Conservation (phyloP, 2,329 filamentous ascomycete genomes). For the Phyllosticta citriasiana region DNA sequence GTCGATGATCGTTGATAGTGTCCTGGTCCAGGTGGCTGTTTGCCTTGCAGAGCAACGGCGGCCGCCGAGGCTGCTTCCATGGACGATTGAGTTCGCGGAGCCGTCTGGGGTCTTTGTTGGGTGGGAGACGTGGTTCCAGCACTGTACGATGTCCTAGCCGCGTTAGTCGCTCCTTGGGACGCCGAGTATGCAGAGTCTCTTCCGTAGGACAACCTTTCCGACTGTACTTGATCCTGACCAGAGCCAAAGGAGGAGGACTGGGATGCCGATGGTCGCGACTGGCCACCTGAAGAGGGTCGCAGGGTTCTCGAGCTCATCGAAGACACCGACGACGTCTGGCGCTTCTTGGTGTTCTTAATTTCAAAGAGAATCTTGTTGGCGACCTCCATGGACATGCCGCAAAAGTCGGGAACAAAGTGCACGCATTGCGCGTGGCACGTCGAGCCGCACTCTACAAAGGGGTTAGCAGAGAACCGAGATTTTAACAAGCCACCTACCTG, state of each 20-base stretch:
- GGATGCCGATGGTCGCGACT: conserved; percentile 26
- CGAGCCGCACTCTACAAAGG: conserved; percentile 66
- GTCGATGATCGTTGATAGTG: conserved; percentile 35
- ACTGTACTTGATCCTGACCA: conserved; percentile 30
- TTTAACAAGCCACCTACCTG: conserved; percentile 45
- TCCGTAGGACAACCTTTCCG: conserved; percentile 38
- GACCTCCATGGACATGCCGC: conserved; percentile 96
- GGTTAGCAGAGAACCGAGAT: conserved; percentile 14
- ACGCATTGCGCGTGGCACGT: conserved; percentile 87
- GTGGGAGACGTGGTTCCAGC: conserved; percentile 39
- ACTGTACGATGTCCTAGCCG: conserved; percentile 38
- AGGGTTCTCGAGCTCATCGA: conserved; percentile 57
- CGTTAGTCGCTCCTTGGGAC: conserved; percentile 30
- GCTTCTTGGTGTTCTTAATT: conserved; percentile 68
- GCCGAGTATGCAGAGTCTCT: conserved; percentile 30
- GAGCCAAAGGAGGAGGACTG: conserved; percentile 24
- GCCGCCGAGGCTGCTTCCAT: conserved; percentile 38
- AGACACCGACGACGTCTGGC: conserved; percentile 44
- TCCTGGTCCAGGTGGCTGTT: conserved; percentile 26
- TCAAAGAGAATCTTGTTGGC: conserved; percentile 89
- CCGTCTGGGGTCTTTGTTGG: conserved; percentile 34
- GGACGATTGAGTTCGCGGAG: conserved; percentile 40
- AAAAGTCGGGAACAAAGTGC: conserved; percentile 95
- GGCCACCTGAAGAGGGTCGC: conserved; percentile 43
- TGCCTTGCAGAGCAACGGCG: conserved; percentile 37